Conservation (phyloP, 1,139 yeast species). For the Zygosaccharomyces sapae region DNA sequence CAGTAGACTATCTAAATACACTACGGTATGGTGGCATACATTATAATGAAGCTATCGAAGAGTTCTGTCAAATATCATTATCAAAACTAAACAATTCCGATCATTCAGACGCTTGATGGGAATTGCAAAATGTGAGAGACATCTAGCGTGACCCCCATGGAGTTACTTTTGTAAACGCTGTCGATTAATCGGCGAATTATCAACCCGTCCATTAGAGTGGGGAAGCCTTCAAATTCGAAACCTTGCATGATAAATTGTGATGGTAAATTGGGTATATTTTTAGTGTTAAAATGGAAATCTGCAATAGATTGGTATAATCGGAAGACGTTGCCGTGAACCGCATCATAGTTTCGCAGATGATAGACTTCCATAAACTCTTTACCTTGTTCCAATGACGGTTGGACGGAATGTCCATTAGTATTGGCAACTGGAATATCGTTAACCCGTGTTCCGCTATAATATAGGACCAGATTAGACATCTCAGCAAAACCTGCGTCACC, state of each 20-base stretch:
- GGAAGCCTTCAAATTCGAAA: conserved; percentile 30
- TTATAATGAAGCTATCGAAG: conserved; percentile 37
- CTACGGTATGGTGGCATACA: conserved; percentile 36
- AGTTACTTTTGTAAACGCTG: conserved; percentile 25
- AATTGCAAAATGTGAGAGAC: conserved; percentile 20
- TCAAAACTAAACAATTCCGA: conserved; percentile 10
- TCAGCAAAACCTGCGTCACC: conserved; percentile 36
- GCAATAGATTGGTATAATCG: conserved; percentile 32
- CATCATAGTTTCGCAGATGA: conserved; percentile 31
- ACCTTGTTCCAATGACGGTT: conserved; percentile 16
- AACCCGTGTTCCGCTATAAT: conserved; percentile 28
- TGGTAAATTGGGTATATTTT: conserved; percentile 21
- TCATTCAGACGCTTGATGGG: conserved; percentile 7
- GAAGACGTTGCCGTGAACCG: conserved; percentile 30
- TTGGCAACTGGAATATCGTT: conserved; percentile 15
- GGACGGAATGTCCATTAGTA: conserved; percentile 9
- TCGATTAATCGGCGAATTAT: conserved; percentile 27
- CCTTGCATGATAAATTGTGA: conserved; percentile 26
- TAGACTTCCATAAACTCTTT: conserved; percentile 31
- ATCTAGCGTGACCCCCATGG: conserved; percentile 22
- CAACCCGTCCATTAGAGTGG: conserved; percentile 30
- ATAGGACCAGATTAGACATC: conserved; percentile 30
- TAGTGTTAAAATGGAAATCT: conserved; percentile 29
- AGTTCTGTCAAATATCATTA: conserved; percentile 30
- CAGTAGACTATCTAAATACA: conserved; percentile 35